Evolutionary conservation across 148 eudicot species (phyloP), one percentile per base, ranked within the genome.

Genomic region (Dysphania ambrosioides): DNA sequence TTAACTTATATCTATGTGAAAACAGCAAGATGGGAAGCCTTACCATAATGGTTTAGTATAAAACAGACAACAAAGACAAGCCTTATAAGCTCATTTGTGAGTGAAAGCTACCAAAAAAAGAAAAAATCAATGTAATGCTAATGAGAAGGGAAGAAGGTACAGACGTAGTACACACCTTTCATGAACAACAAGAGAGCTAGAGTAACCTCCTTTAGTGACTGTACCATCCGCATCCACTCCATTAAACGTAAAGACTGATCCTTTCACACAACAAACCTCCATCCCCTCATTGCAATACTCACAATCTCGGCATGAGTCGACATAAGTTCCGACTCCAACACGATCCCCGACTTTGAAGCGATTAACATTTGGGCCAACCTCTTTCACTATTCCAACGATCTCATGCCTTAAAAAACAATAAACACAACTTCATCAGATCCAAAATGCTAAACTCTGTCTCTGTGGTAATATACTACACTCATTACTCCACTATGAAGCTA

Each of bases 261-360:
- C 98, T 60, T 86, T 86, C 18, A 66, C 78, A 83, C 98, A 93
- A 65, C 73, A 64, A 67, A 88, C 77, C 77, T 93, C 97, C 68
- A 86, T 60, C 32, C 86, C 83, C 13, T 81, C 85, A 63, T 87
- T 63, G 70, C 98, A 91, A 27, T 83, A 86, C 77, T 89, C 89
- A 49, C 98, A 93, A 35, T 86, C 88, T 79, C 86, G 85, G 82
- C 98, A 91, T 51, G 98, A 93, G 77, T 88, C 83, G 35, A 91
- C 91, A 76, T 84, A 91, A 29, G 98, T 87, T 56, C 98, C 95
- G 13, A 91, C 93, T 61, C 95, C 98, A 62, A 91, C 90, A 79
- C 76, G 81, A 71, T 93, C 97, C 26, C 98, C 98, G 32, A 88
- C 84, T 79, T 90, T 88, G 69, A 91, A 89, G 35, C 82, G 83